Evolutionary conservation across 129 eudicot species (phyloP).

Genomic region (Flaveria sonorensis): DNA sequence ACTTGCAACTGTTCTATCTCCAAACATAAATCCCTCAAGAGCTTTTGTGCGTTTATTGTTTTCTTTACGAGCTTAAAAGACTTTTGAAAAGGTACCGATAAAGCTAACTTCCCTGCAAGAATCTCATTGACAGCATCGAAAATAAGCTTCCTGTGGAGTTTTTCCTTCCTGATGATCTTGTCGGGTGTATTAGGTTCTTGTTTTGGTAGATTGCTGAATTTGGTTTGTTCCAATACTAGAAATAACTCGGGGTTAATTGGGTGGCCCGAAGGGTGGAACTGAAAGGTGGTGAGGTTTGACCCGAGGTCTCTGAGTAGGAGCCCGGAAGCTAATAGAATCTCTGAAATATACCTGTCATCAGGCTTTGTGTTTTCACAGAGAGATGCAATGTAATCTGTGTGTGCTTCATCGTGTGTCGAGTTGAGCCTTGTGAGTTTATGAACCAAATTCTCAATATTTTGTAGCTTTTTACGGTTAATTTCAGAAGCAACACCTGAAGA

Average conservation of each 20-base stretch:
- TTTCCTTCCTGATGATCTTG: slow-evolving; percentile 47
- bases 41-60: slow-evolving; percentile 70
- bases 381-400: slow-evolving; percentile 86
- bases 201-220: slow-evolving; percentile 52
- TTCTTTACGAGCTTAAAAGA: slow-evolving; percentile 48
- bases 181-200: slow-evolving; percentile 36
- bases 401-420: slow-evolving; percentile 76
- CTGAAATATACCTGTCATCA: slow-evolving; percentile 80
- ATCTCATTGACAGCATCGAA: slow-evolving; percentile 81
- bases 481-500: slow-evolving; percentile 46
- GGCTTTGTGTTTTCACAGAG: slow-evolving; percentile 82
- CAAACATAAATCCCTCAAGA: slow-evolving; percentile 67
- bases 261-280: slow-evolving; percentile 81
- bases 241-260: slow-evolving; percentile 89
- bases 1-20: slow-evolving; percentile 64
- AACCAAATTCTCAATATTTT: slow-evolving; percentile 70
- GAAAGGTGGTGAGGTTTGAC: slow-evolving; percentile 59
- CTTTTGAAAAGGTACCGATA: slow-evolving; percentile 31
- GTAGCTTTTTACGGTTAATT: slow-evolving; percentile 69
- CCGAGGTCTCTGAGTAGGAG: slow-evolving; percentile 88
- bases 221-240: slow-evolving; percentile 85
- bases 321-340: slow-evolving; percentile 87
- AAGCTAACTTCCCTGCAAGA: slow-evolving; percentile 58
- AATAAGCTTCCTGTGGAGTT: slow-evolving; percentile 69
- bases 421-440: slow-evolving; percentile 75